phyloP scores from a whole-genome alignment of 2,329 filamentous ascomycete genomes.

The Talaromyces sp. region DNA sequence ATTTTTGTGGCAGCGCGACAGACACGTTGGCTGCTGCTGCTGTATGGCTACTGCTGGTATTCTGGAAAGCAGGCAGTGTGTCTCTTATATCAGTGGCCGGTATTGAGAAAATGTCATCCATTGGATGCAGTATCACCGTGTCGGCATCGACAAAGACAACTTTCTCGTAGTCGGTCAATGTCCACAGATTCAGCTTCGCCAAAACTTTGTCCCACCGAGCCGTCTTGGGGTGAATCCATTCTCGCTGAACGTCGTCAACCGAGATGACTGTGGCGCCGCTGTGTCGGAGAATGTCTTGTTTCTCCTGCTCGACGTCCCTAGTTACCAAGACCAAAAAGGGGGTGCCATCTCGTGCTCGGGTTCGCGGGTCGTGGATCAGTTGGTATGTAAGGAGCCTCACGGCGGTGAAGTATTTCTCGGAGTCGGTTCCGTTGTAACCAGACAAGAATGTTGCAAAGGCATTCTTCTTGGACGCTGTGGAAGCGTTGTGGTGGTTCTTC shows the following conservation, averaged over 20 bases:
- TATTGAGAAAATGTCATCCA: slow-evolving; percentile 7
- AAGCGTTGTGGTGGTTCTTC: neutral
- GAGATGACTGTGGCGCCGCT: slow-evolving; percentile 11
- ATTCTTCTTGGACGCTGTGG: neutral
- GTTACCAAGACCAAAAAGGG: slow-evolving; percentile 12
- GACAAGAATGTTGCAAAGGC: neutral
- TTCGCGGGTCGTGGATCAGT: slow-evolving; percentile 11
- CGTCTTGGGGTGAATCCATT: neutral
- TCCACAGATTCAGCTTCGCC: neutral
- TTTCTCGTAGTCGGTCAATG: slow-evolving; percentile 10
- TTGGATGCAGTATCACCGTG: slow-evolving; percentile 11
- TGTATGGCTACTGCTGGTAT: too few relatives aligned
- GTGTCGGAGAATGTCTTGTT: slow-evolving; percentile 8
- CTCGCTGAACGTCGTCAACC: slow-evolving; percentile 8
- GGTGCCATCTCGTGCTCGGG: slow-evolving; percentile 6
- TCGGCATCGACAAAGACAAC: slow-evolving; percentile 12
- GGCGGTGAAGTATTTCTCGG: neutral
- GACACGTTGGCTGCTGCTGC: neutral
- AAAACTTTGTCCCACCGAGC: neutral
- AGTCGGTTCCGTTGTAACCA: neutral
- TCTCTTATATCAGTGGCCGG: neutral
- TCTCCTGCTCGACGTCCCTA: slow-evolving; percentile 9
- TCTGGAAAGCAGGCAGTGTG: neutral
- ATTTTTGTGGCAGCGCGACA: slow-evolving; percentile 6
- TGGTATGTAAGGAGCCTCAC: slow-evolving; percentile 11